Conservation (phyloP, 495 filamentous ascomycete species). For the Neurospora sp. region DNA sequence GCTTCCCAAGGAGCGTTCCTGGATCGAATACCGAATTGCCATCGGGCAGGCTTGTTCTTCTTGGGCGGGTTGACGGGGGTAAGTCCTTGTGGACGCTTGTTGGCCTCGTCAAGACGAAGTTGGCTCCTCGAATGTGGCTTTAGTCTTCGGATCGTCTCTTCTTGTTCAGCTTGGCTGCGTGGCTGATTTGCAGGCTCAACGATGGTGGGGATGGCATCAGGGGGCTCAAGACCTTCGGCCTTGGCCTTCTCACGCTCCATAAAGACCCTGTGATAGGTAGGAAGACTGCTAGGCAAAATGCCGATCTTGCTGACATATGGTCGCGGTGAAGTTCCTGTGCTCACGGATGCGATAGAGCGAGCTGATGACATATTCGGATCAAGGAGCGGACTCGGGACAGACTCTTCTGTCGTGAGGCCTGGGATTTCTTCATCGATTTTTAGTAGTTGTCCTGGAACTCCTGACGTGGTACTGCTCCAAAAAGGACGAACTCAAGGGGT, state of each 20-base stretch:
- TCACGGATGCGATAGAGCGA: conserved; percentile 33
- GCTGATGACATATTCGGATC: conserved; percentile 30
- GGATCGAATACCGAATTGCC: conserved; percentile 96
- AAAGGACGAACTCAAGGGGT: conserved; percentile 19
- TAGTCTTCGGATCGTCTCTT: conserved; percentile 61
- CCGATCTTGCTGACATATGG: conserved; percentile 71
- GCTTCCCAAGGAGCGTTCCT: conserved; percentile 90
- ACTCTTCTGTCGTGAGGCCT: conserved; percentile 8
- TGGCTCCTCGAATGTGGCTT: conserved; percentile 65
- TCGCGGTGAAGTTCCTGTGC: conserved; percentile 34
- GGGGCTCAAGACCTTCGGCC: conserved; percentile 23
- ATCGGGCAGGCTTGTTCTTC: conserved; percentile 63
- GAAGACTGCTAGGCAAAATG: conserved; percentile 80
- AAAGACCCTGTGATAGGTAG: conserved; percentile 77
- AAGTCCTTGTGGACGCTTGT: conserved; percentile 55
- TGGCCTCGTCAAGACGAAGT: conserved; percentile 48
- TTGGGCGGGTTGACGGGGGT: conserved; percentile 51
- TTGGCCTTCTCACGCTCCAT: conserved; percentile 62
- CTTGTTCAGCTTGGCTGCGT: conserved; percentile 62
- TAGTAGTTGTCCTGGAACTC: conserved; percentile 14
- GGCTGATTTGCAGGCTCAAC: conserved; percentile 41
- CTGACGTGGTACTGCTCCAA: conserved; percentile 26
- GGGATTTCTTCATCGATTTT: conserved; percentile 11
- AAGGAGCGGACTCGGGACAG: conserved; percentile 22
- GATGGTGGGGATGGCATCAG: conserved; percentile 26